These are phyloP conservation scores for Colletotrichum sp. DNA, from an alignment of 2,329 filamentous ascomycete species.

Conservation along the genomic window DNA sequence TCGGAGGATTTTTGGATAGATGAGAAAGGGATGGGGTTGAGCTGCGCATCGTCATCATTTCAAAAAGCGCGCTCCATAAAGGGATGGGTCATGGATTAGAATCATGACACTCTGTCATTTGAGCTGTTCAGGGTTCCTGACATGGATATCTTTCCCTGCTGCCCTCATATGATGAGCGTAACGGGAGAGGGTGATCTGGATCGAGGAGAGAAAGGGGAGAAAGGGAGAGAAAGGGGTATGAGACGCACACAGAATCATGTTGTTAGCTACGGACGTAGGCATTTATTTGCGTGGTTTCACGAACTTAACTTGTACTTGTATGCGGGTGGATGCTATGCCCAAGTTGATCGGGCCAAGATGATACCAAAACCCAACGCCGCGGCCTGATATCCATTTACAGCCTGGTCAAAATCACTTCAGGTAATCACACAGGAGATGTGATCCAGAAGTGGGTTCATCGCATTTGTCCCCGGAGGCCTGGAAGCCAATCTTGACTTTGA, in stretches of 20 bases:
- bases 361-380: neutral
- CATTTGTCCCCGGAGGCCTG: neutral
- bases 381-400: neutral
- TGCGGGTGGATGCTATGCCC: neutral
- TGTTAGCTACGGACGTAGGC: neutral
- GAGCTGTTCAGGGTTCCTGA: neutral
- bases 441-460: neutral
- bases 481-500: neutral
- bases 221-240: neutral
- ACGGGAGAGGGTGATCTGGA: neutral
- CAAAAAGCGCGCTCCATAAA: neutral
- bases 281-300: neutral
- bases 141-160: neutral
- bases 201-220: neutral
- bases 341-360: neutral
- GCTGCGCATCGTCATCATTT: neutral
- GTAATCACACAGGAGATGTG: neutral
- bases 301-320: neutral
- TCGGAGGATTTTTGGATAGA: neutral
- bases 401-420: neutral
- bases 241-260: neutral
- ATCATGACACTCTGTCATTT: neutral
- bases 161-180: neutral
- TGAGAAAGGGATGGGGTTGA: neutral
- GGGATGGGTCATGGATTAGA: neutral